These are phyloP conservation scores for Ascochyta viciae-villosae DNA, from an alignment of 2,329 filamentous ascomycete species.

Conservation along the genomic window DNA sequence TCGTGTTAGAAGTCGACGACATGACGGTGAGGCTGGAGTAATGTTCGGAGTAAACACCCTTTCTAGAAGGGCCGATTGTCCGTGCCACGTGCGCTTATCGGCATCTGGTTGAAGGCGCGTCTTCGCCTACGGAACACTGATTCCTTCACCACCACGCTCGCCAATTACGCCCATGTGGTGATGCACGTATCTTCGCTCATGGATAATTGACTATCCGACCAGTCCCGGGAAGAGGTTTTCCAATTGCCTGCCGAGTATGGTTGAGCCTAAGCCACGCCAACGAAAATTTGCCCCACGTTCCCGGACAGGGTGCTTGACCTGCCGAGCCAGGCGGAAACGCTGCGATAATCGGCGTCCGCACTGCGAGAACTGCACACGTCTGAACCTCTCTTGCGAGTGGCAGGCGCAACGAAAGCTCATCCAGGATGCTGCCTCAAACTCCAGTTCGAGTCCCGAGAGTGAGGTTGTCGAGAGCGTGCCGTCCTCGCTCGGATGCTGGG, in stretches of 20 bases:
- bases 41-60: constrained; percentile 4
- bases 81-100: constrained; percentile 18
- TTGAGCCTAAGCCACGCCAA: constrained; percentile 42
- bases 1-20: neutral
- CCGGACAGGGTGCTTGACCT: constrained; percentile 46
- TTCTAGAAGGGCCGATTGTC: constrained; percentile 13
- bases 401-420: constrained; percentile 40
- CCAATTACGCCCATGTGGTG: constrained; percentile 7
- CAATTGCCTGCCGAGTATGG: constrained; percentile 35
- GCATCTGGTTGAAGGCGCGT: constrained; percentile 7
- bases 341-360: constrained; percentile 45
- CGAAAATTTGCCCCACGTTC: constrained; percentile 48
- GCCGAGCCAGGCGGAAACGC: constrained; percentile 44
- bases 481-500: constrained; percentile 41
- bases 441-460: constrained; percentile 24
- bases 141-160: constrained; percentile 12
- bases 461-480: constrained; percentile 25
- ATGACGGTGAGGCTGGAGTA: constrained; percentile 4
- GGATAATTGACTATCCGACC: constrained; percentile 20
- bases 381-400: constrained; percentile 48
- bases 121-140: constrained; percentile 12
- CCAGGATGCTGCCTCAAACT: constrained; percentile 7
- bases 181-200: constrained; percentile 11
- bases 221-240: constrained; percentile 9
- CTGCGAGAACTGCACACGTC: constrained; percentile 45